Percentiles rank a stretch among this genome's conserved stretches.
These are phyloP conservation scores for Colletotrichum liaoningense DNA, from an alignment of 2,329 filamentous ascomycete genomes.

Conservation along the genomic window DNA sequence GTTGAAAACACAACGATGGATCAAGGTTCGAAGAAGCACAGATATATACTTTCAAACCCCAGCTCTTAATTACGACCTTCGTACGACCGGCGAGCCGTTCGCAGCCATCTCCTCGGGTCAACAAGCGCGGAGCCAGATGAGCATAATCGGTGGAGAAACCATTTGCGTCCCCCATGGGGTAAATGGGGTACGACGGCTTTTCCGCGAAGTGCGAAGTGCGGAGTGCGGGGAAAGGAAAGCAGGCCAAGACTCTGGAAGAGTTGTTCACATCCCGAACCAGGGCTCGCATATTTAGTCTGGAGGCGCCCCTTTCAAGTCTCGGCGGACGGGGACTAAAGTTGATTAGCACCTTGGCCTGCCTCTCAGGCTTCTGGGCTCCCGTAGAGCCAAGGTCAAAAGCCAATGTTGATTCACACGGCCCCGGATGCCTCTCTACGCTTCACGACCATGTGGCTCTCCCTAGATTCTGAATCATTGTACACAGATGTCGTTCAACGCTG, in stretches of 20 bases:
- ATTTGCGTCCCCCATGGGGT: constrained; percentile 24
- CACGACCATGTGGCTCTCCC: not conserved
- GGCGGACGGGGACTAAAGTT: not conserved
- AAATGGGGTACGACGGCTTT: constrained; percentile 29
- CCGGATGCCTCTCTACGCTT: not conserved
- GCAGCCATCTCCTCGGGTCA: constrained; percentile 18
- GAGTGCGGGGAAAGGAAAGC: constrained; percentile 29
- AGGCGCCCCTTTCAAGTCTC: not conserved
- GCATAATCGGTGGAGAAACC: constrained; percentile 27
- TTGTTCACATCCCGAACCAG: not conserved
- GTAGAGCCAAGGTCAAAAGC: not conserved
- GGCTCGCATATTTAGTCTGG: constrained; percentile 1
- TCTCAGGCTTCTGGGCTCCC: not conserved
- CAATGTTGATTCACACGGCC: not conserved
- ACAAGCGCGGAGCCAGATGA: constrained; percentile 9
- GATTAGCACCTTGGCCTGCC: constrained; percentile 1
- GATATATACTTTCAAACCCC: not conserved
- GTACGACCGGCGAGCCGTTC: not conserved
- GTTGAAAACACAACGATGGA: not conserved
- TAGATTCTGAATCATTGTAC: no score
- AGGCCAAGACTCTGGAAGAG: constrained; percentile 20
- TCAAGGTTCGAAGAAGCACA: not conserved
- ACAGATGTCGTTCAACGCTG: no score
- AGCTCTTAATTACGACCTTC: not conserved
- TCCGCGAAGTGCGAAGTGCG: constrained; percentile 15